Evolutionary conservation across 176 grass and related monocot genomes (phyloP), one percentile per base, ranked within the genome.

Genomic region (Raddia distichophylla): DNA sequence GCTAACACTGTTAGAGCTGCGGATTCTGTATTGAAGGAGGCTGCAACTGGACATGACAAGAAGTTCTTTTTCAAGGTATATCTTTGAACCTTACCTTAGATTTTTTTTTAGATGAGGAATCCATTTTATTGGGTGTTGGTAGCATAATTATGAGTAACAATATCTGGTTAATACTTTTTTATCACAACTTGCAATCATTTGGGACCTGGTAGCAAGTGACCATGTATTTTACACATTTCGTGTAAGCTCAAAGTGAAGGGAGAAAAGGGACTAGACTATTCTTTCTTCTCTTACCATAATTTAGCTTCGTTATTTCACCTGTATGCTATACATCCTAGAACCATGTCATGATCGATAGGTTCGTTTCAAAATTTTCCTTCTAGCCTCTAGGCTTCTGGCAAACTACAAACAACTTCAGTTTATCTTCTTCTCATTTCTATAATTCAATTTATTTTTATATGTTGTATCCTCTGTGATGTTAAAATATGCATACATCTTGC

Each of bases 1-100:
- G 96, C 93, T 60, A 99, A 99, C 65, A 99, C 96, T 15, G 67
- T 99, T 53, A 93, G 96, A 72, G 96, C 96, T 68, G 85, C 93
- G 4, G 91, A 99, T 10, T 99, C 96, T 82, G 96, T 99, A 65
- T 83, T 95, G 83, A 87, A 93, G 34, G 96, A 95, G 69, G 90
- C 96, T 85, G 93, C 91, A 83, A 91, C 92, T 77, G 96, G 93
- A 22, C 93, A 95, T 87, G 96, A 95, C 80, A 99, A 95, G 82
- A 90, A 90, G 70, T 77, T 99, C 58, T 89, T 95, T 79, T 74
- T 95, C 76, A 99, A 95, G 89, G 93, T 98, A 92, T 76, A 72
- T 72, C 20, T 58, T 13, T 35, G 61, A 74, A 46, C n/a, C 48
- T 69, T 47, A 40, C 42, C 54, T 56, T 54, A 6, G 40, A 42